These are phyloP conservation scores for Suillus paluster DNA, from an alignment of 768 basidiomycete genomes.

Conservation along the genomic window DNA sequence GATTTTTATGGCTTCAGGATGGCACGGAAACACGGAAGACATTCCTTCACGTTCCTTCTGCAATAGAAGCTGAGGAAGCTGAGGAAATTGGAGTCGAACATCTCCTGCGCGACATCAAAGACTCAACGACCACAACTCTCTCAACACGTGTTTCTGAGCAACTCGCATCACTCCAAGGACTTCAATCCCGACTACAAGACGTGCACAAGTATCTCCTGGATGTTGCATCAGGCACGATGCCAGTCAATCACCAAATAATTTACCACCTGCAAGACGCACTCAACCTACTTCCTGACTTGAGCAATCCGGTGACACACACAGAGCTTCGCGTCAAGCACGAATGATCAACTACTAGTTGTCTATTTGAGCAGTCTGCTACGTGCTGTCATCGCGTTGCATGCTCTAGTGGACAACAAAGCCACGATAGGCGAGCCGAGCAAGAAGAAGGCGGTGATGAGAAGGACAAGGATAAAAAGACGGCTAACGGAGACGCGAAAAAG, in stretches of 20 bases:
- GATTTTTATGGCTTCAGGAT: constrained; percentile 50
- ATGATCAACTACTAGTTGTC: constrained; percentile 92
- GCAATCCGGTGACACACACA: constrained; percentile 64
- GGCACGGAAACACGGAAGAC: constrained; percentile 88
- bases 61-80: constrained; percentile 92
- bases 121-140: constrained; percentile 93
- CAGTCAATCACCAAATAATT: constrained; percentile 94
- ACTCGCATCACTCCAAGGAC: constrained; percentile 86
- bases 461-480: constrained; percentile 48
- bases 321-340: constrained; percentile 87
- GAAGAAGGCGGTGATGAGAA: constrained; percentile 66
- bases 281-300: constrained; percentile 89
- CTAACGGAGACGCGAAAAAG: constrained; percentile 40
- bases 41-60: constrained; percentile 88
- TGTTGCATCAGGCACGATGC: constrained; percentile 79
- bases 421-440: constrained; percentile 75
- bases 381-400: constrained; percentile 91
- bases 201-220: constrained; percentile 87
- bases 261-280: constrained; percentile 96
- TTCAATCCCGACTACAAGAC: constrained; percentile 84
- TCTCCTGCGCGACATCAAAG: constrained; percentile 93
- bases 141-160: constrained; percentile 92
- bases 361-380: constrained; percentile 90
- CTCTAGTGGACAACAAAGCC: constrained; percentile 88
- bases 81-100: constrained; percentile 99